phyloP scores from a whole-genome alignment of 2,329 filamentous ascomycete genomes.

The Phialemonium atrogriseum region DNA sequence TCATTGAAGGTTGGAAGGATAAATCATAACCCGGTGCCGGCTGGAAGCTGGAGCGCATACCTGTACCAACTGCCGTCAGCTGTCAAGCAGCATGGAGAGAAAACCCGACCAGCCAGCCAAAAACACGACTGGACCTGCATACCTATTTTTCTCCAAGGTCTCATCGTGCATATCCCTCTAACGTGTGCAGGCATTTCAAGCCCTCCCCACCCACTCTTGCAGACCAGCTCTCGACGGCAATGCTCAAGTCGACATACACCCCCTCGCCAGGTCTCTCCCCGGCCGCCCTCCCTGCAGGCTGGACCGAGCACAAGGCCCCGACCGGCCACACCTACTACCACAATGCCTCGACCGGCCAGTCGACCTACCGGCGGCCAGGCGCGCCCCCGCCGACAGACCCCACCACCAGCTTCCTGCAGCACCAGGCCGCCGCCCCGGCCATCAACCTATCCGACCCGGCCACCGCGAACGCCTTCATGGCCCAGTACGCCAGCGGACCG shows the following conservation, averaged over 20 bases:
- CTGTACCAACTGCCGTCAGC: no score
- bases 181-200: no score
- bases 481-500: conserved; percentile 38
- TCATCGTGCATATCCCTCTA: no score
- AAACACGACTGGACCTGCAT: no score
- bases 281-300: conserved; percentile 67
- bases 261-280: conserved; percentile 36
- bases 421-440: conserved; percentile 27
- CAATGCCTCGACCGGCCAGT: conserved; percentile 71
- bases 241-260: conserved; percentile 74
- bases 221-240: conserved; percentile 21
- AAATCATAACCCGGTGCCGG: no score
- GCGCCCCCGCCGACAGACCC: conserved; percentile 18
- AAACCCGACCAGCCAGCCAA: no score
- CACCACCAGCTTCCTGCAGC: conserved; percentile 30
- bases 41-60: no score
- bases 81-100: no score
- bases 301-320: conserved; percentile 90
- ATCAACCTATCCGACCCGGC: conserved; percentile 42
- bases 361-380: conserved; percentile 75
- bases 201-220: background rate
- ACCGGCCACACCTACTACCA: conserved; percentile 86
- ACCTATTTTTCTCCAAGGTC: no score
- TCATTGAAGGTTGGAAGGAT: no score
- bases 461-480: conserved; percentile 53